Base-by-base conservation (phyloP, 306 rosid species). In the Castanopsis chinensis region DNA sequence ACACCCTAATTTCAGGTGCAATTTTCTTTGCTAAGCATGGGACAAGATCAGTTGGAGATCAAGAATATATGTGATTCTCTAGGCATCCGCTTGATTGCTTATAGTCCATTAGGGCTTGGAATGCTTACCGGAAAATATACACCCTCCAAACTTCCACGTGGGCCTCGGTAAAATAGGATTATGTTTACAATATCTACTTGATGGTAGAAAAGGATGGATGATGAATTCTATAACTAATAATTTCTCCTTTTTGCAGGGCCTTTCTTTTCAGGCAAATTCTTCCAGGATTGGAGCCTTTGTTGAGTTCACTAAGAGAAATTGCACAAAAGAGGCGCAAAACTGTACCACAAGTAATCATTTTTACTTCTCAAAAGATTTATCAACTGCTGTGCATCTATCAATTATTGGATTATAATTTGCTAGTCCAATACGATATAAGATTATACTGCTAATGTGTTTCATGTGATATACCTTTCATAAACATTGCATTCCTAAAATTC, bases 121-220 rank as follows among this genome's bases (percentile, higher is more conserved):
- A 95, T 95, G 99, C 99, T 95, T 82, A 91, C 98, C 3, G 98
- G 99, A 88, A 92, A 95, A 82, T 95, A 95, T 79, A 77, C 99
- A 21, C 84, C 91, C 55, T 79, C 90, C 51, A 83, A 89, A 55
- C 93, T 92, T 80, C 99, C 99, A 35, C 79, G 73, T 18, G 99
- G 99, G 8, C 99, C 98, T 83, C 87, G 99, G 99, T 91, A 82
- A 61, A 61, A 58, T 81, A 56, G 21, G 30, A 58, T 28, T 78
- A 71, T 55, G 60, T 70, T 53, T 32, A 71, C 14, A 14, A 30
- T 41, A 4, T 51, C 8, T 74, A 19, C 14, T 52, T 35, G 72
- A 43, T 28, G 32, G 12, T 78, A 25, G 27, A 6, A 52, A 23
- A 35, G 11, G n/a, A 19, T 56, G 51, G 18, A 56, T 52, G 75